phyloP scores from a whole-genome alignment of 768 basidiomycete genomes.

The Boletus reticulatus region DNA sequence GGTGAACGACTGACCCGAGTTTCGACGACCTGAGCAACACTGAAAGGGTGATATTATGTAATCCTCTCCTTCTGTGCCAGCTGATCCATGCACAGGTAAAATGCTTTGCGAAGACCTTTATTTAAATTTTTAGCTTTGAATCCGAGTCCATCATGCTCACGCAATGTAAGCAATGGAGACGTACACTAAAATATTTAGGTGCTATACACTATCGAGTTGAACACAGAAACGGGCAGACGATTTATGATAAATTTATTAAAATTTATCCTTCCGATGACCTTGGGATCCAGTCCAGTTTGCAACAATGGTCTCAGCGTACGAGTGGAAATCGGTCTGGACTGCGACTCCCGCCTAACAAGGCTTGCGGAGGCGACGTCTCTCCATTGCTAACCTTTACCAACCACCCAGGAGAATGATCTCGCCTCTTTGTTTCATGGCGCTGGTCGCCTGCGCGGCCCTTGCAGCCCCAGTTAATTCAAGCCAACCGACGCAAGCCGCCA shows the following conservation, averaged over 20 bases:
- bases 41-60: conserved; percentile 5
- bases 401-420: conserved; percentile 5
- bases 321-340: conserved; percentile 2
- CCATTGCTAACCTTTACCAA: neutral
- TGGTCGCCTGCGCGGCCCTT: conserved; percentile 7
- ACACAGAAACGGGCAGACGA: too few relatives aligned
- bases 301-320: neutral
- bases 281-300: neutral
- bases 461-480: conserved; percentile 13
- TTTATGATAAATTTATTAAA: too few relatives aligned
- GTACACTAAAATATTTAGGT: too few relatives aligned
- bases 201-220: too few relatives aligned
- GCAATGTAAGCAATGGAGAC: too few relatives aligned
- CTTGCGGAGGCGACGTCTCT: neutral
- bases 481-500: neutral
- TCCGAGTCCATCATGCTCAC: too few relatives aligned
- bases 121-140: too few relatives aligned
- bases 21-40: too few relatives aligned
- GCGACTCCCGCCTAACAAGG: neutral
- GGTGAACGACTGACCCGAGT: neutral
- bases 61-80: too few relatives aligned
- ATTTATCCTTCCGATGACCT: too few relatives aligned
- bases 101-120: too few relatives aligned
- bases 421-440: conserved; percentile 12
- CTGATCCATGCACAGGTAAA: too few relatives aligned